These are phyloP conservation scores for Trichoderma sp. DNA, from an alignment of 2,329 filamentous ascomycete genomes.

Conservation along the genomic window DNA sequence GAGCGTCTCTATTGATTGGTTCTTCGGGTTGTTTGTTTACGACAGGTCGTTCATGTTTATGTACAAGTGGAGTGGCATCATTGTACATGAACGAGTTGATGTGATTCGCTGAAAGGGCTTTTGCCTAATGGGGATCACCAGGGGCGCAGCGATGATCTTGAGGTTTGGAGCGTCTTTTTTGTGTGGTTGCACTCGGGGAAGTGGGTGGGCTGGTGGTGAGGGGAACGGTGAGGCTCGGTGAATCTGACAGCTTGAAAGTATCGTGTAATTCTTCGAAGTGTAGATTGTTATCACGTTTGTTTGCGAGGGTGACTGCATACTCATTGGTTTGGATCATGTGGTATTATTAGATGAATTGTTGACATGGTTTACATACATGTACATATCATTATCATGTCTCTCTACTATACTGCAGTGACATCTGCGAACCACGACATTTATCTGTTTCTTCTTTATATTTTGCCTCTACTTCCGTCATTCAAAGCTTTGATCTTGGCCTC, in stretches of 20 bases:
- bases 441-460: neutral
- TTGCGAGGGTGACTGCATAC: neutral
- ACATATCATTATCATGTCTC: no score
- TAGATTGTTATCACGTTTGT: neutral
- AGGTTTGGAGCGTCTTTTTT: neutral
- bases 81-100: neutral
- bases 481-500: constrained; percentile 30
- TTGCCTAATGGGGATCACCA: constrained; percentile 11
- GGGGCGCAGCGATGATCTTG: constrained; percentile 14
- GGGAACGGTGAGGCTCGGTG: constrained; percentile 16
- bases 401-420: no score
- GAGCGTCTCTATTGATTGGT: no score
- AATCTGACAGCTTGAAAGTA: neutral
- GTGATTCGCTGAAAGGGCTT: neutral
- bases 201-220: neutral
- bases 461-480: neutral
- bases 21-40: neutral
- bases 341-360: neutral
- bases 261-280: neutral
- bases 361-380: neutral
- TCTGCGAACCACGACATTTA: neutral
- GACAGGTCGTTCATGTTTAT: neutral
- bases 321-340: neutral
- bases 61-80: neutral
- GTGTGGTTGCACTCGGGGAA: neutral